These are phyloP conservation scores for Calonectria henricotiae DNA, from an alignment of 2,329 filamentous ascomycete genomes.

Conservation along the genomic window DNA sequence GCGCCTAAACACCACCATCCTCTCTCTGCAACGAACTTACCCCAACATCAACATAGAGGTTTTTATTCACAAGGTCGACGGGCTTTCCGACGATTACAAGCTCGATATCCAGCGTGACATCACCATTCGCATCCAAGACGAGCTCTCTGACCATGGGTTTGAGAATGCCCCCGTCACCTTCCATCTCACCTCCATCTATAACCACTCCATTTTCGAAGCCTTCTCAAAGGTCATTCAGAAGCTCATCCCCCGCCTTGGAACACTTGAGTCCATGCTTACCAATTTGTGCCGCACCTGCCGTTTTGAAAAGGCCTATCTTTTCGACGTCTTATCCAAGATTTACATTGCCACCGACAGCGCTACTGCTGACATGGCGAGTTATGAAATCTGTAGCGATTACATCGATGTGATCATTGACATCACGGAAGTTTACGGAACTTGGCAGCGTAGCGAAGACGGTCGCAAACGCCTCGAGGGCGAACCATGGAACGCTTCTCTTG, in stretches of 20 bases:
- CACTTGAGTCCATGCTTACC: conserved; percentile 93
- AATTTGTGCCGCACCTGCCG: conserved; percentile 93
- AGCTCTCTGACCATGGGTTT: conserved; percentile 92
- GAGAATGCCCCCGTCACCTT: conserved; percentile 96
- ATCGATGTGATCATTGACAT: conserved; percentile 99
- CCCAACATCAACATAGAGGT: conserved; percentile 97
- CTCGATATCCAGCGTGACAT: conserved; percentile 97
- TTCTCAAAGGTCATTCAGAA: conserved; percentile 99
- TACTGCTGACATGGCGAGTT: conserved; percentile 94
- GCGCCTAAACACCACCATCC: conserved; percentile 89
- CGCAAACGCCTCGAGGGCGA: conserved; percentile 72
- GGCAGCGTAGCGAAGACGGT: conserved; percentile 72
- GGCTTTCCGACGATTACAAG: conserved; percentile 96
- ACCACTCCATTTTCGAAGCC: conserved; percentile 98
- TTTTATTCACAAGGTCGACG: conserved; percentile 99
- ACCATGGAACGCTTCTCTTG: conserved; percentile 74
- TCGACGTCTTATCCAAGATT: conserved; percentile 97
- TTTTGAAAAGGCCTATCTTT: conserved; percentile 98
- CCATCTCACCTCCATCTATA: conserved; percentile 97
- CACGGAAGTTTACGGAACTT: conserved; percentile 92
- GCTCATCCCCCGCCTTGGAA: conserved; percentile 92
- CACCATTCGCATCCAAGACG: conserved; percentile 95
- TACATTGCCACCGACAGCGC: conserved; percentile 97
- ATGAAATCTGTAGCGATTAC: conserved; percentile 98
- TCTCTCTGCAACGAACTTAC: conserved; percentile 90